Evolutionary conservation across 305 asterid genomes (phyloP), one percentile per base, ranked within the genome.

Genomic region (Salvia sclarea): DNA sequence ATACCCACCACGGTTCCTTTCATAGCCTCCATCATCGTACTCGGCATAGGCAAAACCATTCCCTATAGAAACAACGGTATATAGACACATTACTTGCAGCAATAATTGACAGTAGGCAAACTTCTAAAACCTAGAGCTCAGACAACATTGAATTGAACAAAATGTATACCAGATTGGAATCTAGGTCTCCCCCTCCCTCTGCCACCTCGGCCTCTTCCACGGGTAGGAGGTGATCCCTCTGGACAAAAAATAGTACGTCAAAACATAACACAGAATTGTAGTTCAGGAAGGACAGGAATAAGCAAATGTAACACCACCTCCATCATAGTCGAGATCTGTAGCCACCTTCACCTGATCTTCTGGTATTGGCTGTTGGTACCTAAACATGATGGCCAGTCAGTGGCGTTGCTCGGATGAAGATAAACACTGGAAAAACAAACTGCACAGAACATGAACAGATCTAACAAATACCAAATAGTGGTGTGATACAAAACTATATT

Each of bases 301-400:
- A 31, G 41, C 65, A 61, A 68, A 30, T 35, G 72, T 8, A 61
- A 71, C 24, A 71, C 71, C 53, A 85, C 92, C 95, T 84, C 96
- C 90, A 57, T 91, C 95, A 81, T 82, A 87, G 17, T 92, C 93
- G 0, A 77, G 69, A 68, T 89, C 98, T 0, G 81, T 61, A 3
- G 76, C 61, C 58, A 84, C 89, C 78, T 82, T 89, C 54, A 92
- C 98, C 72, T 80, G 95, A 70, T 89, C 98, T 60, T 91, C 90
- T 69, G 96, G 98, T 61, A 92, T 78, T 4, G 98, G 96, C 38
- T 86, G 84, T 75, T 92, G 98, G 77, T 92, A 92, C 80, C 97
- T 91, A 69, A 70, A 53, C 3, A 69, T 33, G 35, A 64, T 38
- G 45, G 45, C 47, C 8, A 18, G 50, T 64, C 59, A 77, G 66